Evolutionary conservation across 768 basidiomycete species (phyloP).

Genomic region (Amanita subjunquillea): DNA sequence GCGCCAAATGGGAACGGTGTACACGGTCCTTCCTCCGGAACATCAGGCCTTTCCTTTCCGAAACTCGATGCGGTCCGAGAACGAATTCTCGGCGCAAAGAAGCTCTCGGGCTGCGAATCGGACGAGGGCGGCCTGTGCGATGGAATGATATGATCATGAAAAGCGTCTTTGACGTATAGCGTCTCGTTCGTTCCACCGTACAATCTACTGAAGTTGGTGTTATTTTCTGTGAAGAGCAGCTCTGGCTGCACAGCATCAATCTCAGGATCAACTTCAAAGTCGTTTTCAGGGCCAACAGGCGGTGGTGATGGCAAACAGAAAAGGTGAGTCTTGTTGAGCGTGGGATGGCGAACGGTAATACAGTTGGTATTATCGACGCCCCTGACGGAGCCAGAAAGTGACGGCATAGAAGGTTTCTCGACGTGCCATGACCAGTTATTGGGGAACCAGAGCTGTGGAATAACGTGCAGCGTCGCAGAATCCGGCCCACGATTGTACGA

Average conservation of each 20-base stretch:
- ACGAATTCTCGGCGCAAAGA: conserved; percentile 41
- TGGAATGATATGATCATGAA: conserved; percentile 94
- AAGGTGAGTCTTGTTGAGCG: conserved; percentile 66
- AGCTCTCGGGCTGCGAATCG: conserved; percentile 30
- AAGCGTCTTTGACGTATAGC: conserved; percentile 89
- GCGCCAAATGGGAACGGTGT: conserved; percentile 45
- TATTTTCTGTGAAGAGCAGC: conserved; percentile 92
- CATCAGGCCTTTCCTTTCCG: conserved; percentile 25
- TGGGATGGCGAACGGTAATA: conserved; percentile 64
- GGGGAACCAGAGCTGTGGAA: conserved; percentile 95
- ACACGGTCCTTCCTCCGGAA: conserved; percentile 43
- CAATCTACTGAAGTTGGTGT: conserved; percentile 88
- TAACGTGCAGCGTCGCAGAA: conserved; percentile 84
- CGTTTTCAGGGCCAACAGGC: conserved; percentile 67
- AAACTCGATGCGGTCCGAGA: conserved; percentile 36
- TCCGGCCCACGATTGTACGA: conserved; percentile 96
- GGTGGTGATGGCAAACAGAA: conserved; percentile 91
- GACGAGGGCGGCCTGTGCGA: conserved; percentile 60
- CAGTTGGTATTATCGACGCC: conserved; percentile 42
- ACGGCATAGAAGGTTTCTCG: conserved; percentile 57
- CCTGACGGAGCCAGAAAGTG: conserved; percentile 41
- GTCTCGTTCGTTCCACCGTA: conserved; percentile 83
- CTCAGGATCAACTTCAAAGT: conserved; percentile 51
- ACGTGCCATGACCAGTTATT: conserved; percentile 97
- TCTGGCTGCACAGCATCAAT: conserved; percentile 70